These are phyloP conservation scores for Lasiosphaeris hirsuta DNA, from an alignment of 495 filamentous ascomycete species.

Conservation along the genomic window DNA sequence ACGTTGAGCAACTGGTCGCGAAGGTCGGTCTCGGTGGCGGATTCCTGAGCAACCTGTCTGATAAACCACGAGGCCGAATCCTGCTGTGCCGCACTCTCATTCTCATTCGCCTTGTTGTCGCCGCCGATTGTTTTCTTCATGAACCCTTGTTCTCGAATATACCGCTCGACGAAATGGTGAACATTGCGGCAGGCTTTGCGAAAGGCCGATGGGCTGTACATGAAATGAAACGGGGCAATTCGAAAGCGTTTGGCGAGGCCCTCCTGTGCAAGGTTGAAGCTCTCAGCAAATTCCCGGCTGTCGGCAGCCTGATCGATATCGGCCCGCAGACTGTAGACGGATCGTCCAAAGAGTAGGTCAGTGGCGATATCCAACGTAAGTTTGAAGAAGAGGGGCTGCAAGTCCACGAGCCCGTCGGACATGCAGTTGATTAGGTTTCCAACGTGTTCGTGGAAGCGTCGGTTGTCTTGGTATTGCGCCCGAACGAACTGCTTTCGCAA, in stretches of 20 bases:
- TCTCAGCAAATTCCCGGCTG: slow-evolving; percentile 33
- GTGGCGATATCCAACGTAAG: slow-evolving; percentile 42
- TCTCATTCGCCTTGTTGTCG: neutral
- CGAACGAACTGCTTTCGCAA: slow-evolving; percentile 54
- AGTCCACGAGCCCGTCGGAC: slow-evolving; percentile 36
- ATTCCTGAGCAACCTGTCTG: slow-evolving; percentile 9
- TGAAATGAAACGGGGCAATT: slow-evolving; percentile 36
- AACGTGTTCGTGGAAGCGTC: slow-evolving; percentile 38
- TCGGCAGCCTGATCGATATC: slow-evolving; percentile 20
- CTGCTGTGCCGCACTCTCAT: neutral
- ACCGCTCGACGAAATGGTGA: slow-evolving; percentile 37
- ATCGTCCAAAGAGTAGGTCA: slow-evolving; percentile 37
- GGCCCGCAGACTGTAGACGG: slow-evolving; percentile 34
- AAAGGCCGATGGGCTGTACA: slow-evolving; percentile 35
- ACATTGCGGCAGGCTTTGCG: slow-evolving; percentile 37
- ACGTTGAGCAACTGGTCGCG: slow-evolving; percentile 19
- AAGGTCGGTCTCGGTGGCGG: slow-evolving; percentile 9
- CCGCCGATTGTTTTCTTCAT: neutral
- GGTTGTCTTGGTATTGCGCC: slow-evolving; percentile 42
- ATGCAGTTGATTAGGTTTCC: slow-evolving; percentile 40
- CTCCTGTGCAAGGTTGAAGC: slow-evolving; percentile 38
- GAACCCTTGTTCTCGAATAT: slow-evolving; percentile 28
- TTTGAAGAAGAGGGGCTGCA: slow-evolving; percentile 47
- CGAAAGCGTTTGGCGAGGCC: slow-evolving; percentile 39
- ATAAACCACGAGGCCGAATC: slow-evolving; percentile 12